Evolutionary conservation across 805 yeast species (phyloP).

Genomic region (Metschnikowia cerradonensis): DNA sequence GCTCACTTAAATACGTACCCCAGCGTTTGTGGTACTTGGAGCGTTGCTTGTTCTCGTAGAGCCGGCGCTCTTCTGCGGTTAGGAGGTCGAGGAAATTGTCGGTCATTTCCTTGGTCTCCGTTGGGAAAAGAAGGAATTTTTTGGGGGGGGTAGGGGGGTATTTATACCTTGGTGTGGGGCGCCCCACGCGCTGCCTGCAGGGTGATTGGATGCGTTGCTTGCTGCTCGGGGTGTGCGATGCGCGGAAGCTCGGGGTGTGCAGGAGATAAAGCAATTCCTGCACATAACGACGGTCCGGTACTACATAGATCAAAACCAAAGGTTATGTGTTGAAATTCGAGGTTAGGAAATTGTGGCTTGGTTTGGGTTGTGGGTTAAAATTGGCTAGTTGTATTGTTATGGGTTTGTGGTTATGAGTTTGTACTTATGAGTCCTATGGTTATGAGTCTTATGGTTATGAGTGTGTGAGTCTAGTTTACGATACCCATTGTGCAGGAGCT

Average conservation of each 20-base stretch:
- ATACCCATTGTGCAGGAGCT: no score
- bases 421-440: no score
- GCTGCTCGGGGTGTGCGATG: conserved; percentile 3
- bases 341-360: no score
- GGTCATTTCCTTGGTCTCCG: background rate
- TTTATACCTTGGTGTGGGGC: background rate
- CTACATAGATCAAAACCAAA: no score
- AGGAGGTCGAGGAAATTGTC: conserved; percentile 15
- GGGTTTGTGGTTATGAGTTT: no score
- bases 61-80: conserved; percentile 39
- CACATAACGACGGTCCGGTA: no score
- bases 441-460: no score
- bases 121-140: background rate
- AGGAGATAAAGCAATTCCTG: background rate
- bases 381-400: no score
- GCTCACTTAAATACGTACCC: conserved; percentile 88
- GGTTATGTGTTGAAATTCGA: no score
- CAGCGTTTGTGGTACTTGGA: conserved; percentile 72
- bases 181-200: conserved; percentile 2
- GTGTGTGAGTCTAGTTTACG: no score
- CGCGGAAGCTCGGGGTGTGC: background rate
- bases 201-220: background rate
- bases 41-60: conserved; percentile 29
- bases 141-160: background rate
- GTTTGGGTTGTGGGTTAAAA: no score